These are phyloP conservation scores for Rubroshorea leprosula DNA, from an alignment of 345 rosid species.

Conservation along the genomic window DNA sequence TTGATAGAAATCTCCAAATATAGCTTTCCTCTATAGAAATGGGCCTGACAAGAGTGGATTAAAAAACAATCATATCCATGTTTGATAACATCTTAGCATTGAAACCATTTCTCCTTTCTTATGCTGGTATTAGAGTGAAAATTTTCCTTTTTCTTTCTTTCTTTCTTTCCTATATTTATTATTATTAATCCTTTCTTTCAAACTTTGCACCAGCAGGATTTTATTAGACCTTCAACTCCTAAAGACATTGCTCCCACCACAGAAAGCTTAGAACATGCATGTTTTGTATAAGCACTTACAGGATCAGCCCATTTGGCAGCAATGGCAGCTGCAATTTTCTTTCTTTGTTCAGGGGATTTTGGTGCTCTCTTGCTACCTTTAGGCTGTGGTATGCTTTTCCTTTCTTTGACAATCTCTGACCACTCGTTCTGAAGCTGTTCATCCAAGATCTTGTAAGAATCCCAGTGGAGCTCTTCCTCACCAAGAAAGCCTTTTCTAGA, in stretches of 20 bases:
- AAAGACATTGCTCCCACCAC: background rate
- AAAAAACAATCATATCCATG: background rate
- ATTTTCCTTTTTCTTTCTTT: background rate
- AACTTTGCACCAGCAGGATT: too few relatives aligned
- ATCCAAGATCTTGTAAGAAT: conserved; percentile 57
- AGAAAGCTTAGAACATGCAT: background rate
- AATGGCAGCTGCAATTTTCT: conserved; percentile 83
- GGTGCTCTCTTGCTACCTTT: conserved; percentile 86
- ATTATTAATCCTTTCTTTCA: too few relatives aligned
- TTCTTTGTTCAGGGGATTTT: conserved; percentile 73
- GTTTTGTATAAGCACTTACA: conserved; percentile 35
- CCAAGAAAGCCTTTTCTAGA: conserved; percentile 55
- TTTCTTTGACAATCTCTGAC: conserved; percentile 59
- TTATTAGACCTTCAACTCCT: background rate
- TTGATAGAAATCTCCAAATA: background rate
- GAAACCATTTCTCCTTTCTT: background rate
- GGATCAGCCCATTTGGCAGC: conserved; percentile 97
- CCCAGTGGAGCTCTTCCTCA: conserved; percentile 74
- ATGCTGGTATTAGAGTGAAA: too few relatives aligned
- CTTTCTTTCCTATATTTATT: too few relatives aligned
- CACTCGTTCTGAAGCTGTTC: conserved; percentile 63
- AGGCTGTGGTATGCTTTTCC: conserved; percentile 45
- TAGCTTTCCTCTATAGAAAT: background rate
- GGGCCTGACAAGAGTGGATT: background rate
- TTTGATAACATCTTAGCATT: background rate